Percentiles rank a stretch among this genome's conserved stretches.
Evolutionary conservation across 805 yeast genomes (phyloP).

Genomic region (Metschnikowia kunwiensis): DNA sequence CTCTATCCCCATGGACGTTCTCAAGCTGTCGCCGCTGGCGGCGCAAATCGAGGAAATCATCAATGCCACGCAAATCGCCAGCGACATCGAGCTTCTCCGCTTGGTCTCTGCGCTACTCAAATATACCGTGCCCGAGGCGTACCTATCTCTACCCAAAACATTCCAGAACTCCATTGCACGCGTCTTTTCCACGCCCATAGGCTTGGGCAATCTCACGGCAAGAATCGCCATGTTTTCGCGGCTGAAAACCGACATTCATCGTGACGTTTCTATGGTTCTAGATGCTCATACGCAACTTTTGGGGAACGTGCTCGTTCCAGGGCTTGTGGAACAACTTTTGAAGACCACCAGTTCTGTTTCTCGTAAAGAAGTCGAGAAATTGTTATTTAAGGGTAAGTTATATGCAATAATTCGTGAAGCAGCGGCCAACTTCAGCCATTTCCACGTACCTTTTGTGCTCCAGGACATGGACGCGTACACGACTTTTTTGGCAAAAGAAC

Average conservation of each 20-base stretch:
- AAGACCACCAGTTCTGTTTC: conserved; percentile 10
- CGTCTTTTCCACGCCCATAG: conserved; percentile 25
- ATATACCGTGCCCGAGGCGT: conserved; percentile 34
- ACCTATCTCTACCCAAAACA: conserved; percentile 17
- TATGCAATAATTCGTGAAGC: conserved; percentile 28
- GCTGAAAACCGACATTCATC: conserved; percentile 14
- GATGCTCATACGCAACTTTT: conserved; percentile 16
- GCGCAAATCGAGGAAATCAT: conserved; percentile 13
- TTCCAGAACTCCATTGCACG: conserved; percentile 11
- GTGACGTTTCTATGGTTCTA: conserved; percentile 3
- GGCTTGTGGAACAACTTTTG: conserved; percentile 15
- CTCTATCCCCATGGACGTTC: conserved; percentile 11
- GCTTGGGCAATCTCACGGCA: conserved; percentile 31
- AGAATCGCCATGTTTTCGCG: conserved; percentile 10
- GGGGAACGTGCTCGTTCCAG: conserved; percentile 16
- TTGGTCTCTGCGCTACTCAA: conserved; percentile 27
- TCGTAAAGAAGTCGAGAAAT: conserved; percentile 33
- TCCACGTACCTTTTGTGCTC: conserved; percentile 15
- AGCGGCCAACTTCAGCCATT: conserved; percentile 9
- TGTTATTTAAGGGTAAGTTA: conserved; percentile 34
- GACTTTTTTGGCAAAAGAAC: conserved; percentile 19
- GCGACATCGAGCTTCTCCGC: conserved; percentile 11
- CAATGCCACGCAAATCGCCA: conserved; percentile 1
- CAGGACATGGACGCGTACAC: conserved; percentile 21
- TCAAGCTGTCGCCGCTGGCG: conserved; percentile 14